Conservation (phyloP, 768 basidiomycete species). For the Jaapia argillacea region DNA sequence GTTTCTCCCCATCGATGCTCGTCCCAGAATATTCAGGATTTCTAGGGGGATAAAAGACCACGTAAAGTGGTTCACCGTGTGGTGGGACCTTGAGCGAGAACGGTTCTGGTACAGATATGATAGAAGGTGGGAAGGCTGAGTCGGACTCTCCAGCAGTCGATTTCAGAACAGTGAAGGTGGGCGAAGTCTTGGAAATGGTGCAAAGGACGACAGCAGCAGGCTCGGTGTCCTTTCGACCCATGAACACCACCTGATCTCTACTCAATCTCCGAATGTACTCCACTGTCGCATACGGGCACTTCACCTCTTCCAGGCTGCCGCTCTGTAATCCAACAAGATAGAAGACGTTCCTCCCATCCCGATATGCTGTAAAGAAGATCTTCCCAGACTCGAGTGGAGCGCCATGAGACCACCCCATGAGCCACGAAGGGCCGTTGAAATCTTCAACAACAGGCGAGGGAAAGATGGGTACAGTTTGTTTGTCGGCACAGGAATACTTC, state of each 20-base stretch:
- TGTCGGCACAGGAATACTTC: constrained; percentile 30
- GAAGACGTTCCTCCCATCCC: constrained; percentile 23
- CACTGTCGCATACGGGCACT: constrained; percentile 33
- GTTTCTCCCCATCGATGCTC: constrained; percentile 39
- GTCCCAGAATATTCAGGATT: constrained; percentile 50
- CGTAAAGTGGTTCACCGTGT: constrained; percentile 38
- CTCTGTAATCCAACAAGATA: constrained; percentile 20
- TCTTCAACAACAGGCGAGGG: constrained; percentile 37
- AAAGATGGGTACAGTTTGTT: constrained; percentile 28
- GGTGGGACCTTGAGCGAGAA: constrained; percentile 29
- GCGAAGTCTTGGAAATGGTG: constrained; percentile 13
- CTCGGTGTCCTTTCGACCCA: constrained; percentile 31
- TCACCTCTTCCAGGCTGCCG: constrained; percentile 21
- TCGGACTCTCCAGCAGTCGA: constrained; percentile 15
- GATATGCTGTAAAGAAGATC: constrained; percentile 21
- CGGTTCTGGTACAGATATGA: constrained; percentile 39
- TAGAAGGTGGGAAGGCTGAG: constrained; percentile 15
- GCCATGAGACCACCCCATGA: constrained; percentile 36
- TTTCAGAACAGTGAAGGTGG: constrained; percentile 14
- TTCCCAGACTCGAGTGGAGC: constrained; percentile 29
- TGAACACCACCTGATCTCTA: constrained; percentile 27
- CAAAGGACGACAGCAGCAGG: constrained; percentile 27
- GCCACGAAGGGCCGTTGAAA: constrained; percentile 50
- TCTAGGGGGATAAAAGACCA: constrained; percentile 56
- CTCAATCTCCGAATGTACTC: constrained; percentile 25